A percentile compares a stretch with the other conserved stretches of the same genome.
Evolutionary conservation across 202 grass and related monocot genomes (phyloP).

Genomic region (Cymbopogon flexuosus): DNA sequence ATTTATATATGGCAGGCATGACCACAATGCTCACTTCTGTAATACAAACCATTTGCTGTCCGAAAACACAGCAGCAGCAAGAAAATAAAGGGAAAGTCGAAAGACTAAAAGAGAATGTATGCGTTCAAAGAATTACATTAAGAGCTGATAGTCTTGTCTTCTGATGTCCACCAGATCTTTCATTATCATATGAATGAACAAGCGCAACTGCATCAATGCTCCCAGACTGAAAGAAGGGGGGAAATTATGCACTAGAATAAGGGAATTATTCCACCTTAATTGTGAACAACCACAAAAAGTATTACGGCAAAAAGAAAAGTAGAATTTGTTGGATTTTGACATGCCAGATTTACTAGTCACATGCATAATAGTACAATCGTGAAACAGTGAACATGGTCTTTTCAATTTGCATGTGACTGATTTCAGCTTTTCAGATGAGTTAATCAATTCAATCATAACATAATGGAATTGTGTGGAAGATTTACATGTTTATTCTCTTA

Average conservation of each 20-base stretch:
- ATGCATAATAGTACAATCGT: neutral
- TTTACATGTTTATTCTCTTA: neutral
- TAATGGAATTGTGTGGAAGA: neutral
- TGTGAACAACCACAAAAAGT: neutral
- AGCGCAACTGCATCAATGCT: conserved; percentile 64
- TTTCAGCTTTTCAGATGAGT: neutral
- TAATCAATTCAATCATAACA: neutral
- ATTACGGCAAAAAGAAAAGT: neutral
- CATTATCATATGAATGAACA: conserved; percentile 93
- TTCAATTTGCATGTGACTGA: neutral
- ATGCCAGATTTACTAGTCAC: neutral
- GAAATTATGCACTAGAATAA: conserved; percentile 21
- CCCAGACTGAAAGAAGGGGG: conserved; percentile 57
- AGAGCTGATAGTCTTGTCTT: conserved; percentile 79
- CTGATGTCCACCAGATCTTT: conserved; percentile 59
- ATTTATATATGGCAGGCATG: neutral
- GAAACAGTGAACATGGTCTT: neutral
- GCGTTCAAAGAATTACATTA: conserved; percentile 53
- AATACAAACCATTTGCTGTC: neutral
- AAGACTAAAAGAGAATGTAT: conserved; percentile 15
- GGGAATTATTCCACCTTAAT: conserved; percentile 1
- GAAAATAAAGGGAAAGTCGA: neutral
- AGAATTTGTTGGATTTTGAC: neutral
- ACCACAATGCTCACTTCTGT: neutral
- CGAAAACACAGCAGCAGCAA: neutral